A percentile compares a stretch with the other conserved stretches of the same genome.
phyloP scores from a whole-genome alignment of 2,329 filamentous ascomycete genomes.

The Penicillium sp. region DNA sequence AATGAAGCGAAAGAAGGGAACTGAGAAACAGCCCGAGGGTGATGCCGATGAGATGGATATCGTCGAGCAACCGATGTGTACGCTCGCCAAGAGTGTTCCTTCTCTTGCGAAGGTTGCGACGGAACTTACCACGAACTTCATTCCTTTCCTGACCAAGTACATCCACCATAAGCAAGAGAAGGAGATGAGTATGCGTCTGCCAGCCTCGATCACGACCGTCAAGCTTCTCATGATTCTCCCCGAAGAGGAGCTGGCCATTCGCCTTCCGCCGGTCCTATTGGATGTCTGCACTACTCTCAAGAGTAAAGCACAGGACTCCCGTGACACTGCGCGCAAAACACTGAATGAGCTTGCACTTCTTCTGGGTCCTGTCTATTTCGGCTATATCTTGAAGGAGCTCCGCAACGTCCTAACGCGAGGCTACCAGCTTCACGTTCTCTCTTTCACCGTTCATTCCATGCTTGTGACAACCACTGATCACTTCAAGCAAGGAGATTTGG shows the following conservation, averaged over 20 bases:
- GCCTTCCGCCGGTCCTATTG: constrained; percentile 77
- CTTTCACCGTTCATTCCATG: constrained; percentile 90
- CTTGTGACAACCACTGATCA: constrained; percentile 69
- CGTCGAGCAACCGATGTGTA: constrained; percentile 33
- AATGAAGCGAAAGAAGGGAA: constrained; percentile 33
- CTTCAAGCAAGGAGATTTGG: constrained; percentile 75
- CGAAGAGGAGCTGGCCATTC: constrained; percentile 64
- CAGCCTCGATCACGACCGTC: constrained; percentile 81
- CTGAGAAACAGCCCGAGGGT: constrained; percentile 19
- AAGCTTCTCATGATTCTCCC: constrained; percentile 82
- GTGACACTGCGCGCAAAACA: constrained; percentile 87
- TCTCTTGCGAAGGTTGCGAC: constrained; percentile 62
- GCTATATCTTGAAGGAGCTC: constrained; percentile 90
- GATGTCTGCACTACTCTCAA: constrained; percentile 91
- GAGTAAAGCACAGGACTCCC: constrained; percentile 80
- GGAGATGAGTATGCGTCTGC: constrained; percentile 86
- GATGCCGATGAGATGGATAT: constrained; percentile 31
- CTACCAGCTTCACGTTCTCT: constrained; percentile 91
- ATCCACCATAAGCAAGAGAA: constrained; percentile 93
- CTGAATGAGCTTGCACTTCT: constrained; percentile 77
- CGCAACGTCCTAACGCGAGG: constrained; percentile 76
- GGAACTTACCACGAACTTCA: constrained; percentile 69
- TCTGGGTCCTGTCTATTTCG: constrained; percentile 76
- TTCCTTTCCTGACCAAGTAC: constrained; percentile 76
- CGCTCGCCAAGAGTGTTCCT: constrained; percentile 64